Percentiles rank a stretch among this genome's conserved stretches.
Conservation (phyloP, 2,329 filamentous ascomycete species). For the Arthroderma sp. region DNA sequence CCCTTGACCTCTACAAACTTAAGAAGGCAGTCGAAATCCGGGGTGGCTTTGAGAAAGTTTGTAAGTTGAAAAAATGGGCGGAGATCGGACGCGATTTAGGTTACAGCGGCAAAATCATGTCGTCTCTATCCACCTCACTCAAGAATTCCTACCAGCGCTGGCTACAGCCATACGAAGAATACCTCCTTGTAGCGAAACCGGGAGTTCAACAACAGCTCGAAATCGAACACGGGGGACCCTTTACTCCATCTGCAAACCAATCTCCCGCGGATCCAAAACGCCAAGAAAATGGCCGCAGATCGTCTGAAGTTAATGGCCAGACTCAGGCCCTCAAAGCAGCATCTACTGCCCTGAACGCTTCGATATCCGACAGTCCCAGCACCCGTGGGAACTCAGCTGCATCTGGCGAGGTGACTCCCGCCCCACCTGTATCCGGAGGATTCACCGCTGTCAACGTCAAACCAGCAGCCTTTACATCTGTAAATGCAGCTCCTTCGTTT, state of each 20-base stretch:
- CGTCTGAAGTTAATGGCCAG: constrained; percentile 41
- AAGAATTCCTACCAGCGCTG: constrained; percentile 98
- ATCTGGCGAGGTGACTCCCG: constrained; percentile 25
- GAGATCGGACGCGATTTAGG: constrained; percentile 93
- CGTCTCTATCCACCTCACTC: constrained; percentile 86
- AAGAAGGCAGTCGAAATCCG: constrained; percentile 94
- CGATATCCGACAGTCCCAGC: constrained; percentile 31
- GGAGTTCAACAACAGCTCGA: constrained; percentile 94
- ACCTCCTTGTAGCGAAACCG: constrained; percentile 77
- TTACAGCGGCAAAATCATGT: constrained; percentile 99
- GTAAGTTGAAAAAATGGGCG: constrained; percentile 97
- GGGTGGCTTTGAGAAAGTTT: constrained; percentile 91
- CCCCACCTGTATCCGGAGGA: constrained; percentile 33
- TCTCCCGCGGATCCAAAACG: constrained; percentile 52
- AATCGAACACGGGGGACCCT: constrained; percentile 79
- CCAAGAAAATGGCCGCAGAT: constrained; percentile 30
- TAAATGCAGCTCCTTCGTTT: constrained; percentile 40
- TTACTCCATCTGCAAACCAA: constrained; percentile 64
- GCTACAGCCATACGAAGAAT: constrained; percentile 94
- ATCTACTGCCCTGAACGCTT: constrained; percentile 43
- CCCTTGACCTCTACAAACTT: constrained; percentile 83
- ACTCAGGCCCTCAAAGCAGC: constrained; percentile 51
- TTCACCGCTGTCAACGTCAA: constrained; percentile 61
- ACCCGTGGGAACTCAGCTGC: constrained; percentile 20
- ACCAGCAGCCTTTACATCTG: constrained; percentile 43